phyloP scores from a whole-genome alignment of 306 rosid genomes.

The Begonia masoniana region DNA sequence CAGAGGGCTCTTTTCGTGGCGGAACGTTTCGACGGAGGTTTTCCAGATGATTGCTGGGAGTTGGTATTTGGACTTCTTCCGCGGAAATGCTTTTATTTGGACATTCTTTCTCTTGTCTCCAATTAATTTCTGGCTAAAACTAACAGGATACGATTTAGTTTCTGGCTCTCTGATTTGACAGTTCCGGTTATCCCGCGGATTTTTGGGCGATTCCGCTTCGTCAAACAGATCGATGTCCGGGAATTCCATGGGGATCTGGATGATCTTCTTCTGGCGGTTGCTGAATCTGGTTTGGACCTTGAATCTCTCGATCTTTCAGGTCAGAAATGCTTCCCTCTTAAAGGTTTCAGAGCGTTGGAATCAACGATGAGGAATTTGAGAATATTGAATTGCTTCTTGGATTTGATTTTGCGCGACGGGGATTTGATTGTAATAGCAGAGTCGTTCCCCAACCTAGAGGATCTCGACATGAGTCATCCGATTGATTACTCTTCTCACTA shows the following conservation, averaged over 20 bases:
- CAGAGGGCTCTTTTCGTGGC: too few species aligned
- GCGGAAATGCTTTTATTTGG: conserved; percentile 9
- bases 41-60: conserved; percentile 68
- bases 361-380: conserved; percentile 30
- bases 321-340: conserved; percentile 23
- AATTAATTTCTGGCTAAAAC: conserved; percentile 44
- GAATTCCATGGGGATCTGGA: conserved; percentile 26
- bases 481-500: background rate
- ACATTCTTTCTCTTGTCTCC: conserved; percentile 49
- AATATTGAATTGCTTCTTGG: conserved; percentile 37
- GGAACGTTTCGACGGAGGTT: background rate
- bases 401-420: conserved; percentile 20
- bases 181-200: conserved; percentile 26
- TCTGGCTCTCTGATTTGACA: conserved; percentile 21
- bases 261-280: conserved; percentile 25
- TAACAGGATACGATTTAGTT: conserved; percentile 22
- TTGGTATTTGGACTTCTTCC: conserved; percentile 19
- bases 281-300: conserved; percentile 29
- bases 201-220: conserved; percentile 31
- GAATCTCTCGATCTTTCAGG: conserved; percentile 42
- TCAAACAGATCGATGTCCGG: conserved; percentile 35
- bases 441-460: conserved; percentile 50
- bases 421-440: conserved; percentile 33
- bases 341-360: conserved; percentile 27
- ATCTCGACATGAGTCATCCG: conserved; percentile 48